Conservation (phyloP, 176 grass and related monocot species). For the Areca catechu region DNA sequence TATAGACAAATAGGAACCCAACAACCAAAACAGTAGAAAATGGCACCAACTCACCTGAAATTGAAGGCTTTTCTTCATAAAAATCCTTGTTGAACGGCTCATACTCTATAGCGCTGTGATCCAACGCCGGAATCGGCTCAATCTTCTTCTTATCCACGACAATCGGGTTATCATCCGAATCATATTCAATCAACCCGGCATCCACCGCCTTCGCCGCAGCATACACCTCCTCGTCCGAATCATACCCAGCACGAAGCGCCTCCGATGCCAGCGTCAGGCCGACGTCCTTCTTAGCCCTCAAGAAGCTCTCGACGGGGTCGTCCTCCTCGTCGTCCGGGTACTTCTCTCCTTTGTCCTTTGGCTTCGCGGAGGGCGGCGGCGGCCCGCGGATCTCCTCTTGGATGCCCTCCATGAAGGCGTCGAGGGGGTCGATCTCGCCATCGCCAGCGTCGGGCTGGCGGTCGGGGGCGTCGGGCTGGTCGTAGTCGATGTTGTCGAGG, state of each 20-base stretch:
- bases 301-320: slow-evolving; percentile 84
- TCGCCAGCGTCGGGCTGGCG: neutral
- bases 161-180: slow-evolving; percentile 86
- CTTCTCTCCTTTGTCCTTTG: slow-evolving; percentile 28
- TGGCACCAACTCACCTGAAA: slow-evolving; percentile 47
- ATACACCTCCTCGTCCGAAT: slow-evolving; percentile 96
- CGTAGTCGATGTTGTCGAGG: slow-evolving; percentile 88
- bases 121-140: slow-evolving; percentile 69
- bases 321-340: slow-evolving; percentile 72
- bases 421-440: slow-evolving; percentile 63
- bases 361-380: slow-evolving; percentile 17
- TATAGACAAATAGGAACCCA: neutral
- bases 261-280: slow-evolving; percentile 71
- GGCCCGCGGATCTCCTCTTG: slow-evolving; percentile 78
- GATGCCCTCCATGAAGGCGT: slow-evolving; percentile 96
- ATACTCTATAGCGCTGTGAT: slow-evolving; percentile 73
- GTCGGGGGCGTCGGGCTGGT: slow-evolving; percentile 27
- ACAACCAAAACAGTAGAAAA: neutral
- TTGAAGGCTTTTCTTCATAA: slow-evolving; percentile 83
- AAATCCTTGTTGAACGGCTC: slow-evolving; percentile 80
- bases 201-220: slow-evolving; percentile 93
- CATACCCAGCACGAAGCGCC: slow-evolving; percentile 62
- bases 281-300: slow-evolving; percentile 77
- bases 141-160: slow-evolving; percentile 94
- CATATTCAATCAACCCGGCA: slow-evolving; percentile 82